Conservation (phyloP, 2,329 filamentous ascomycete genomes). For the Nothophaeocryptopus gaeumannii region DNA sequence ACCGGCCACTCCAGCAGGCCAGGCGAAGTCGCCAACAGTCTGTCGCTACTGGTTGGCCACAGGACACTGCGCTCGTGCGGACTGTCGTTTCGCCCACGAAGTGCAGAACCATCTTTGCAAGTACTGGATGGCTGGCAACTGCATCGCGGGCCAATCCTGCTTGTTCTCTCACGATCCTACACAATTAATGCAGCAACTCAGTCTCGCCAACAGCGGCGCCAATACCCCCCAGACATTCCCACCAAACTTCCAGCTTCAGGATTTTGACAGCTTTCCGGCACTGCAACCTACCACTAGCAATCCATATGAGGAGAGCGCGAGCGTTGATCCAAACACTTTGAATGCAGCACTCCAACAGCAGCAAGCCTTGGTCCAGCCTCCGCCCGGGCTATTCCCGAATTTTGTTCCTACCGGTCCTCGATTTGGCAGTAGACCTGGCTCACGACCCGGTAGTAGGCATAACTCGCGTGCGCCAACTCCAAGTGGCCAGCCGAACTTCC, state of each 20-base stretch:
- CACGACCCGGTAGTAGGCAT: slow-evolving; percentile 80
- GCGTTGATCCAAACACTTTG: slow-evolving; percentile 39
- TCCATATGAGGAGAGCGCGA: slow-evolving; percentile 39
- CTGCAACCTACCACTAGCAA: slow-evolving; percentile 53
- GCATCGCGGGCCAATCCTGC: slow-evolving; percentile 87
- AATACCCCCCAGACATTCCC: slow-evolving; percentile 62
- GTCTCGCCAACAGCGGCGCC: slow-evolving; percentile 60
- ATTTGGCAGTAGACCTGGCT: slow-evolving; percentile 62
- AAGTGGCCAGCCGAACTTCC: slow-evolving; percentile 64
- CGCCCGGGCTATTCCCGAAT: slow-evolving; percentile 64
- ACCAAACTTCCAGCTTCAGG: slow-evolving; percentile 73
- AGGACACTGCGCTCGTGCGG: slow-evolving; percentile 90
- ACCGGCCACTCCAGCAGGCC: slow-evolving; percentile 71
- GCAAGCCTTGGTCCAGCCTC: slow-evolving; percentile 47
- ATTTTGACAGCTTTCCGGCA: slow-evolving; percentile 80
- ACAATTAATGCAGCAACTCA: slow-evolving; percentile 77
- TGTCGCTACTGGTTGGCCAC: slow-evolving; percentile 97
- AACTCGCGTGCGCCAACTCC: slow-evolving; percentile 63
- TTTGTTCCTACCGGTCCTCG: slow-evolving; percentile 52
- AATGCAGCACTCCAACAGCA: slow-evolving; percentile 43
- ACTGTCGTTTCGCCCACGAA: slow-evolving; percentile 96
- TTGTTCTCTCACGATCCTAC: slow-evolving; percentile 96
- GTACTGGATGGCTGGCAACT: slow-evolving; percentile 97
- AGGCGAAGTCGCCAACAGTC: slow-evolving; percentile 80
- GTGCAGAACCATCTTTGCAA: slow-evolving; percentile 96